Evolutionary conservation across 1,139 yeast species (phyloP), one percentile per base, ranked within the genome.

Genomic region (Citeromyces siamensis): DNA sequence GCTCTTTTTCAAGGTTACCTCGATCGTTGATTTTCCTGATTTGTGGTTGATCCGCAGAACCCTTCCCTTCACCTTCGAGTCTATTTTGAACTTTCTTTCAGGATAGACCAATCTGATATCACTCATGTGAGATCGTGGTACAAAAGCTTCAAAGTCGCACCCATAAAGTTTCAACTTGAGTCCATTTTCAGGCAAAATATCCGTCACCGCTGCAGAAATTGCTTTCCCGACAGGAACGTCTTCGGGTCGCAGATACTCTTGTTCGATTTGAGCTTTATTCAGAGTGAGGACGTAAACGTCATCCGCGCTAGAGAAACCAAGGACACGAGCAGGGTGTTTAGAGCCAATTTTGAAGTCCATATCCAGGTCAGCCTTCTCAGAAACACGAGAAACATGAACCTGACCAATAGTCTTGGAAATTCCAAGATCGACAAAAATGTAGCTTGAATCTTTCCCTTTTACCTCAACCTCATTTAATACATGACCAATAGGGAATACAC

Each of bases 41-140:
- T 40, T 44, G 17, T 65, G 62, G 28, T 54, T 50, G 23, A 59
- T 60, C 38, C 55, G 61, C 45, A 70, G 56, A 7, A 71, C 73
- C 58, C 95, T 74, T 42, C 81, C 94, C 50, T 71, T 81, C 29
- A 83, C 82, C 46, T 77, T 81, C 36, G 79, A 63, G 7, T 95
- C 97, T 36, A 74, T 73, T 56, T 83, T 84, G 66, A 77, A 90
- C 53, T 86, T 84, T 62, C 90, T 74, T 58, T 90, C 97, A 5
- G 98, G 98, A 52, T 86, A 80, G 6, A 77, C 75, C 44, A 90
- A 65, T 52, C 76, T 80, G 42, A 82, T 70, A 55, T 90, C 99
- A 46, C 94, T 79, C 57, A 90, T 73, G 49, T 88, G 95, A 29
- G 64, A 53, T 21, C 75, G 65, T 16, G 86, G 82, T 22, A 84